Base-by-base conservation (phyloP, 2,329 filamentous ascomycete genomes). In the Magnaporthiopsis poae region DNA sequence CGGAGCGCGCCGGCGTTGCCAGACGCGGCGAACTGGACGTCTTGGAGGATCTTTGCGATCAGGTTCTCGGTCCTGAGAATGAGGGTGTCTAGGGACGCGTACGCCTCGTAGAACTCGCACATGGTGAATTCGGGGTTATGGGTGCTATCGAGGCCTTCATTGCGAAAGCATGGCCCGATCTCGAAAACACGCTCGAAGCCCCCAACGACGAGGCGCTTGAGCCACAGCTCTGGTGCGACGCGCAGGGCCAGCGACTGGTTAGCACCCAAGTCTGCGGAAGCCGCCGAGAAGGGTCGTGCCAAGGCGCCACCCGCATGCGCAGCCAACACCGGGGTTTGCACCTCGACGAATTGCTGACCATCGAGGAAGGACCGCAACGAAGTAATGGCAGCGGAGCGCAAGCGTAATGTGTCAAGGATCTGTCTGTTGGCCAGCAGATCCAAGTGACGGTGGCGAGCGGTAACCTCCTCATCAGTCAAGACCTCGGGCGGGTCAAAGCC, bases 41-140 rank as follows among this genome's bases (percentile, higher is more conserved):
- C 46, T 56, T 56, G 18, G 21, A 56, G 46, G 46, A 56, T 56
- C 46, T 56, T 56, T 21, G 46, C 46, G 7, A 56, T 56, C 25
- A 84, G 81, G 46, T 75, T 79, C 75, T 95, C 90, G 0, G 94
- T 98, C 74, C 88, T 86, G 27, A 77, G 74, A 73, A 96, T 92
- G 64, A 98, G 80, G 60, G 90, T 86, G 52, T 87, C 80, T 0
- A 97, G 83, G 69, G 89, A 90, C 68, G 89, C 87, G 73, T 93
- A 96, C 2, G 93, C 89, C 68, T 90, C 88, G 78, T 99, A 99
- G 78, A 96, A 98, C 78, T 99, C 95, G 80, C 94, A 98, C 68
- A 91, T 98, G 61, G 91, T 95, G 78, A 98, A 99, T 75, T 99
- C 95, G 0, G 95, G 94, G 74, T 99, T 99, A 75, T 99, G 95